A percentile compares a stretch with the other conserved stretches of the same genome.
phyloP scores from a whole-genome alignment of 1,139 yeast genomes.

The Suhomyces ambrosiae region DNA sequence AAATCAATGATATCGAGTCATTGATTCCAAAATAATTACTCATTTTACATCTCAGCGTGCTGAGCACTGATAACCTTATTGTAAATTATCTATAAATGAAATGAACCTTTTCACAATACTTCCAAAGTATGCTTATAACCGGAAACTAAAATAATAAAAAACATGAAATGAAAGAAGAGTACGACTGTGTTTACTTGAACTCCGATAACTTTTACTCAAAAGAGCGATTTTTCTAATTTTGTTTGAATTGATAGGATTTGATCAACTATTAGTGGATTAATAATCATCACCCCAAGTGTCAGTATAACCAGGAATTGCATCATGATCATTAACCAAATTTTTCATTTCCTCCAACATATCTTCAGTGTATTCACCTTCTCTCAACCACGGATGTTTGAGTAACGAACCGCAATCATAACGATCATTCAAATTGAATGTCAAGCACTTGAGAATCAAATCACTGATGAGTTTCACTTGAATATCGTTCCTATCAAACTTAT shows the following conservation, averaged over 20 bases:
- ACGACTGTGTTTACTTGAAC: too few species aligned
- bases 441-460: slow-evolving; percentile 54
- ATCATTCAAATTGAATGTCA: slow-evolving; percentile 77
- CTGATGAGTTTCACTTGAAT: slow-evolving; percentile 30
- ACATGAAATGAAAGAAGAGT: too few species aligned
- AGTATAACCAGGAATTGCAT: slow-evolving; percentile 33
- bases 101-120: slow-evolving; percentile 4
- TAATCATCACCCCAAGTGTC: slow-evolving; percentile 23
- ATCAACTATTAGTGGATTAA: background rate
- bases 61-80: background rate
- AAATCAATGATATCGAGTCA: too few species aligned
- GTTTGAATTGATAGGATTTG: too few species aligned
- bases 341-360: slow-evolving; percentile 48
- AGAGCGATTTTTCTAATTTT: too few species aligned
- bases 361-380: slow-evolving; percentile 32
- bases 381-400: slow-evolving; percentile 75
- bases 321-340: slow-evolving; percentile 14
- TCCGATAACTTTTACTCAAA: too few species aligned
- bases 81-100: slow-evolving; percentile 9
- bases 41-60: too few species aligned
- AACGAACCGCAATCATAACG: slow-evolving; percentile 20
- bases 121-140: slow-evolving; percentile 4
- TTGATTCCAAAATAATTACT: too few species aligned
- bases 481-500: slow-evolving; percentile 47
- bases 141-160: slow-evolving; percentile 1